Conservation (phyloP, 371 early-diverging fungal species). For the Globomyces sp. region DNA sequence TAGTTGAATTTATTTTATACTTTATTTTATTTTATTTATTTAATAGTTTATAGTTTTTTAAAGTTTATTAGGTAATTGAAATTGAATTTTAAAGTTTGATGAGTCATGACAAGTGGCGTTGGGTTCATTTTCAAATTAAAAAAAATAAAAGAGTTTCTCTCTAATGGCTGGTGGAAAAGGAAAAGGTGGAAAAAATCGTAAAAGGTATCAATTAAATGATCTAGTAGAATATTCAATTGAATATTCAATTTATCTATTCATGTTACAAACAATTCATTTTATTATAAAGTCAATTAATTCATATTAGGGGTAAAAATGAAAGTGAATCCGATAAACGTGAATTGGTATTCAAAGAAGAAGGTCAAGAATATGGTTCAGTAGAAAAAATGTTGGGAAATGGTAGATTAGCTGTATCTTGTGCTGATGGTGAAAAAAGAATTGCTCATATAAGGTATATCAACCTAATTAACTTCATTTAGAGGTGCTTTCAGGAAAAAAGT, state of each 20-base stretch:
- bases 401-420: constrained; percentile 91
- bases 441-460: constrained; percentile 67
- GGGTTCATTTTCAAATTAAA: not conserved
- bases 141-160: not conserved
- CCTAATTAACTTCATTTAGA: constrained; percentile 43
- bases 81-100: too few relatives aligned
- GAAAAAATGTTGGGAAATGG: constrained; percentile 98
- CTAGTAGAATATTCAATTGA: not conserved
- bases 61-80: too few relatives aligned
- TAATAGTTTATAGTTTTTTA: too few relatives aligned
- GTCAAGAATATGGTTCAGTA: constrained; percentile 97
- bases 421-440: constrained; percentile 89
- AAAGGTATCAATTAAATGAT: too few relatives aligned
- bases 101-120: too few relatives aligned
- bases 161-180: constrained; percentile 87
- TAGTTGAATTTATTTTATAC: too few relatives aligned
- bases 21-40: too few relatives aligned
- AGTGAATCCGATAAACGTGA: constrained; percentile 93
- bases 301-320: constrained; percentile 91
- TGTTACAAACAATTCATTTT: not conserved
- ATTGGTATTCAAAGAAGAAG: constrained; percentile 89
- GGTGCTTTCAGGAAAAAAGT: constrained; percentile 98
- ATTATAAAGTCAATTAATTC: not conserved
- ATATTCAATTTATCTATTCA: not conserved
- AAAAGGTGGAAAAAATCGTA: constrained; percentile 88